phyloP scores from a whole-genome alignment of 495 filamentous ascomycete genomes.

The Neurospora sp. region DNA sequence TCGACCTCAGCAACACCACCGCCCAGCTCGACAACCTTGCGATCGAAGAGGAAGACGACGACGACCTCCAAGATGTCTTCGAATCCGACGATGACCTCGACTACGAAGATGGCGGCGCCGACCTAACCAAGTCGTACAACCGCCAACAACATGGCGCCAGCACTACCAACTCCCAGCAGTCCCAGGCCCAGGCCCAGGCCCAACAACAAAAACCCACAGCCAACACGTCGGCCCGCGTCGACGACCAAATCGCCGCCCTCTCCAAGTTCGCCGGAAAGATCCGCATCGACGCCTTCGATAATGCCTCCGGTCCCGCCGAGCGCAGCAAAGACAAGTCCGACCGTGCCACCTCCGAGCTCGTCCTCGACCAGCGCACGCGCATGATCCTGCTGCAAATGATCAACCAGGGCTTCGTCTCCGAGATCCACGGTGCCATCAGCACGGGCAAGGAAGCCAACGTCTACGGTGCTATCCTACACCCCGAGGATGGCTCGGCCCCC shows the following conservation, averaged over 20 bases:
- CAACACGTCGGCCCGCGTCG: constrained; percentile 66
- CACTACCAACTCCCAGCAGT: constrained; percentile 13
- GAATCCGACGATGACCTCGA: constrained; percentile 48
- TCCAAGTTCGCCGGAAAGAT: constrained; percentile 86
- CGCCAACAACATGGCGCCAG: constrained; percentile 50
- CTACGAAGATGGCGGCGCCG: constrained; percentile 51
- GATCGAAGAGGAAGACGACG: constrained; percentile 26
- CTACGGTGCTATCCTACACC: constrained; percentile 52
- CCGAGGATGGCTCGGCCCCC: constrained; percentile 21
- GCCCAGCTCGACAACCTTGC: neutral
- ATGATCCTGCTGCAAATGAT: constrained; percentile 95
- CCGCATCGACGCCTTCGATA: constrained; percentile 60
- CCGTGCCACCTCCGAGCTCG: constrained; percentile 85
- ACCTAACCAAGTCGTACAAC: constrained; percentile 87
- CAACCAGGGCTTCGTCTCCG: constrained; percentile 72
- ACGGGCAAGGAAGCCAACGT: constrained; percentile 98
- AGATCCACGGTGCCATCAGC: constrained; percentile 80
- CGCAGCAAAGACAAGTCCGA: constrained; percentile 72
- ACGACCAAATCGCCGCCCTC: constrained; percentile 78
- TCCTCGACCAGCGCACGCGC: constrained; percentile 83
- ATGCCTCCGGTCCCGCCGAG: constrained; percentile 24
- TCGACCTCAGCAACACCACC: constrained; percentile 29
- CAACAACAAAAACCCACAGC: constrained; percentile 57
- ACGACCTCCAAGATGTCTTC: constrained; percentile 41
- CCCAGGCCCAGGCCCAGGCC: neutral